These are phyloP conservation scores for Pseudogymnoascus sp. DNA, from an alignment of 2,329 filamentous ascomycete genomes.

Conservation along the genomic window DNA sequence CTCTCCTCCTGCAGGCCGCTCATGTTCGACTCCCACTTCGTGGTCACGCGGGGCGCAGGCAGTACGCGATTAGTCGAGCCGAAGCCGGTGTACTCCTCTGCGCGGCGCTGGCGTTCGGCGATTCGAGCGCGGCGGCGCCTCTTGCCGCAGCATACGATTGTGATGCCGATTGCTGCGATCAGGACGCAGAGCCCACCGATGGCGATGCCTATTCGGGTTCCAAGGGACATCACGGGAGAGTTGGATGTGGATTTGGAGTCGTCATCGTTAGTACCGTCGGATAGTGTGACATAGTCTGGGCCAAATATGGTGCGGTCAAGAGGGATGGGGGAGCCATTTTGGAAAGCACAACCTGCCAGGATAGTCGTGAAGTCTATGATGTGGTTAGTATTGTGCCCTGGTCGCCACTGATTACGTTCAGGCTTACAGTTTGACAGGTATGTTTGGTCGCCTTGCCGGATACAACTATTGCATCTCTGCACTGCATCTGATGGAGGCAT, in stretches of 20 bases:
- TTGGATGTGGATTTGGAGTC: constrained; percentile 10
- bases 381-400: background rate
- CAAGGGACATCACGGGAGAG: constrained; percentile 41
- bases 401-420: background rate
- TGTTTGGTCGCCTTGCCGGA: constrained; percentile 33
- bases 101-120: constrained; percentile 28
- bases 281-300: background rate
- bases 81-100: constrained; percentile 1
- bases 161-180: constrained; percentile 42
- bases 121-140: constrained; percentile 47
- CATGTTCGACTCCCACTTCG: constrained; percentile 1
- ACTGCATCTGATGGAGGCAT: constrained; percentile 30
- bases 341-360: background rate
- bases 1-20: constrained; percentile 17
- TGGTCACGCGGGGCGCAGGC: constrained; percentile 19
- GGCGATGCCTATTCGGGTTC: constrained; percentile 51
- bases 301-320: background rate
- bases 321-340: background rate
- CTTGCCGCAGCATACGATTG: constrained; percentile 49
- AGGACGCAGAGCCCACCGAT: constrained; percentile 43
- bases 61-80: constrained; percentile 32
- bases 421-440: constrained; percentile 8
- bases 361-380: background rate
- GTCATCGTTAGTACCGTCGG: background rate
- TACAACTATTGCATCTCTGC: constrained; percentile 25